Conservation (phyloP, 768 basidiomycete species). For the Candolleomyces aberdarensis region DNA sequence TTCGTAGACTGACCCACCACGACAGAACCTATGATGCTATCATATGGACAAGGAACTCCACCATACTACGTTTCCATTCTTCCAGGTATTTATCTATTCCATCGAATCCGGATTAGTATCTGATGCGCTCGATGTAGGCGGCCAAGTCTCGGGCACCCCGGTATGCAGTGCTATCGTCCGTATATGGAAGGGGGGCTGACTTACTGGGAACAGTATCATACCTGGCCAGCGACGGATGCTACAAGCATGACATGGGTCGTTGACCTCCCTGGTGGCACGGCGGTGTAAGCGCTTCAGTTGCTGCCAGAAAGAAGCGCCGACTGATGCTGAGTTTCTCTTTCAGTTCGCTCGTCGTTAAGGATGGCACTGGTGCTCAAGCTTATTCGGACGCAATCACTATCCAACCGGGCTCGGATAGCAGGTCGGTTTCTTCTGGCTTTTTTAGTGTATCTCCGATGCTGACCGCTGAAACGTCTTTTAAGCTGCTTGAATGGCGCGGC, state of each 20-base stretch:
- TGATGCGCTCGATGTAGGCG: constrained; percentile 34
- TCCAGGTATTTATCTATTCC: constrained; percentile 45
- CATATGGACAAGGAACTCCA: constrained; percentile 46
- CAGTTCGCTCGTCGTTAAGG: constrained; percentile 53
- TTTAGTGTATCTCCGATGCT: background rate
- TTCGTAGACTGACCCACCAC: constrained; percentile 25
- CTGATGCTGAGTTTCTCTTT: background rate
- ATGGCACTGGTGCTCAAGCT: constrained; percentile 48
- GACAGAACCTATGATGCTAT: constrained; percentile 57
- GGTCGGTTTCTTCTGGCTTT: constrained; percentile 22
- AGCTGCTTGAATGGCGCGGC: constrained; percentile 5
- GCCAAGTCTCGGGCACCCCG: constrained; percentile 46
- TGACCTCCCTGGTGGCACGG: constrained; percentile 40
- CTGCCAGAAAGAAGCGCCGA: no score
- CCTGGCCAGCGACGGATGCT: constrained; percentile 45
- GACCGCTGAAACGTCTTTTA: background rate
- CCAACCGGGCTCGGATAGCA: constrained; percentile 28
- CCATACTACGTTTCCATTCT: constrained; percentile 62
- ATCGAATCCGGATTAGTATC: background rate
- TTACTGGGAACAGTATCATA: constrained; percentile 43
- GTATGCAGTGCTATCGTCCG: constrained; percentile 32
- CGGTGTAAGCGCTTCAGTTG: constrained; percentile 38
- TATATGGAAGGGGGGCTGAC: constrained; percentile 13
- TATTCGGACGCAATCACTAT: constrained; percentile 54
- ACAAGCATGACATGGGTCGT: constrained; percentile 53